Evolutionary conservation across 1,139 yeast species (phyloP).

Genomic region (Hansenula sp.): DNA sequence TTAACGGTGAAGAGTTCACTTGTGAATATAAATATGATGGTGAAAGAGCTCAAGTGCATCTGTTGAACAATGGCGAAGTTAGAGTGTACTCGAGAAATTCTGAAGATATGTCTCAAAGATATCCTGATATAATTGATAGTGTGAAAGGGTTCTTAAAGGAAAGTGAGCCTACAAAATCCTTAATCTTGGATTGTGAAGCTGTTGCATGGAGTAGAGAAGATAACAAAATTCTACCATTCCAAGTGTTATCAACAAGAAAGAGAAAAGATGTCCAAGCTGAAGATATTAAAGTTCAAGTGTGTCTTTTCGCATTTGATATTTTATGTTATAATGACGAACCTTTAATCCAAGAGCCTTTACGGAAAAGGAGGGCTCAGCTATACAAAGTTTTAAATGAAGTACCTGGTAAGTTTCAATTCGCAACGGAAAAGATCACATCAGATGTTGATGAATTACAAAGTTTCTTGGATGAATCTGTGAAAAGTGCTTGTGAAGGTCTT

Average conservation of each 20-base stretch:
- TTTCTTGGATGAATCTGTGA: conserved; percentile 87
- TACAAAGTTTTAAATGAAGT: conserved; percentile 53
- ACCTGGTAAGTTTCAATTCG: conserved; percentile 79
- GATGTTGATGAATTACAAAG: conserved; percentile 75
- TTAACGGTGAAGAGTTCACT: conserved; percentile 80
- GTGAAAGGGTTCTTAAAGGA: conserved; percentile 56
- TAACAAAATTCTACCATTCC: conserved; percentile 84
- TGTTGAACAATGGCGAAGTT: conserved; percentile 62
- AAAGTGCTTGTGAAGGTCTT: conserved; percentile 90
- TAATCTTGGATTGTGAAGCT: conserved; percentile 93
- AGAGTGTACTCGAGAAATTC: conserved; percentile 88
- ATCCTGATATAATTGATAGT: conserved; percentile 81
- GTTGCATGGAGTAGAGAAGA: conserved; percentile 93
- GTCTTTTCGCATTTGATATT: conserved; percentile 88
- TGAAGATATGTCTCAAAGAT: conserved; percentile 94
- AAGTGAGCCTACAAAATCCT: conserved; percentile 34
- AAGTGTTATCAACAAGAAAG: conserved; percentile 86
- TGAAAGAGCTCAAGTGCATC: conserved; percentile 93
- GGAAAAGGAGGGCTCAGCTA: conserved; percentile 65
- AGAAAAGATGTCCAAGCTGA: conserved; percentile 87
- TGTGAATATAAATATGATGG: conserved; percentile 98
- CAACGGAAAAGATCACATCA: conserved; percentile 69
- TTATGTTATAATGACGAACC: conserved; percentile 70
- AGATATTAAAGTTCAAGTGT: conserved; percentile 86
- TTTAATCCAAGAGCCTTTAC: conserved; percentile 61